Conservation (phyloP, 768 basidiomycete species). For the Scleroderma citrinum region DNA sequence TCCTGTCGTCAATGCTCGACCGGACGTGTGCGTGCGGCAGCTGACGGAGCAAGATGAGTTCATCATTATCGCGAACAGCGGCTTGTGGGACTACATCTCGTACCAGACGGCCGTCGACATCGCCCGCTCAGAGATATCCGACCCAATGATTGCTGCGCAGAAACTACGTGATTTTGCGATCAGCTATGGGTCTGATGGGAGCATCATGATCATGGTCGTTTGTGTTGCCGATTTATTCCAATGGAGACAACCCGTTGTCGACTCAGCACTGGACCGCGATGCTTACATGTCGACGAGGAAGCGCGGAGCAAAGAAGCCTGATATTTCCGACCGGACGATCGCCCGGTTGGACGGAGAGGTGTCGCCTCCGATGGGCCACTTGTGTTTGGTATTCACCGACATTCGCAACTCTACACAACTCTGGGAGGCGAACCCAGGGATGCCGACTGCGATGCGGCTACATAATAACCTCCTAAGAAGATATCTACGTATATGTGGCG, state of each 20-base stretch:
- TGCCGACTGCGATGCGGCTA: conserved; percentile 87
- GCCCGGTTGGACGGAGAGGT: conserved; percentile 72
- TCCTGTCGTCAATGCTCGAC: conserved; percentile 86
- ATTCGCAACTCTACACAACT: conserved; percentile 94
- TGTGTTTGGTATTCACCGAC: conserved; percentile 96
- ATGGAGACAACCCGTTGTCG: conserved; percentile 33
- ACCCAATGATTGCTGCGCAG: conserved; percentile 90
- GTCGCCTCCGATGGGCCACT: conserved; percentile 74
- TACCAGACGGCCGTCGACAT: conserved; percentile 97
- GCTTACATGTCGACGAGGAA: conserved; percentile 23
- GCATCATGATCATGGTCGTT: conserved; percentile 98
- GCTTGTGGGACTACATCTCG: conserved; percentile 90
- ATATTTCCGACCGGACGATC: conserved; percentile 52
- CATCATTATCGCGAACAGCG: conserved; percentile 89
- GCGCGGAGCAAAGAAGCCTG: conserved; percentile 38
- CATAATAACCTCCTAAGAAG: conserved; percentile 87
- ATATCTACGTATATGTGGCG: conserved; percentile 82
- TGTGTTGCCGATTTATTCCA: conserved; percentile 74
- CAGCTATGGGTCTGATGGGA: conserved; percentile 90
- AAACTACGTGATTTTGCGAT: conserved; percentile 96
- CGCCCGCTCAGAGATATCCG: conserved; percentile 61
- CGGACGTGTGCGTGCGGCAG: conserved; percentile 64
- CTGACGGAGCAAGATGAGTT: conserved; percentile 89
- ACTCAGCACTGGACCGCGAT: conserved; percentile 34
- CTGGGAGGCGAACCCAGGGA: conserved; percentile 94